Conservation (phyloP, 257 asterid species). For the Solanum microdontum region DNA sequence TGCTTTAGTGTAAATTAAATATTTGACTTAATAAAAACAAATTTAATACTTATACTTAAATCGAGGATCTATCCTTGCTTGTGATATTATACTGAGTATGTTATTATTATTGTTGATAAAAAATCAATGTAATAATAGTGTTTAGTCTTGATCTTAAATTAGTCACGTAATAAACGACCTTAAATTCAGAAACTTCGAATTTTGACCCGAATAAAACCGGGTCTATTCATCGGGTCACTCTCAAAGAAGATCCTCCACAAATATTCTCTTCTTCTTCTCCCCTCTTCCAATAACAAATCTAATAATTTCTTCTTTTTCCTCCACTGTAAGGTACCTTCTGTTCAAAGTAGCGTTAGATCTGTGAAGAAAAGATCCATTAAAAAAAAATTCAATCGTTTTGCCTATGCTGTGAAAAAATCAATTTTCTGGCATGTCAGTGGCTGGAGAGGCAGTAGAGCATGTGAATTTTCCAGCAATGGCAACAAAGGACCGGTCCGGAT, state of each 20-base stretch:
- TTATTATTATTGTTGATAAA: too few species aligned
- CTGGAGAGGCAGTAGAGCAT: conserved; percentile 24
- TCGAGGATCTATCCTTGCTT: rapidly evolving
- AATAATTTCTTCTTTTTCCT: neutral
- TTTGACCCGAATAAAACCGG: conserved; percentile 14
- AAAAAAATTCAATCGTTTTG: neutral
- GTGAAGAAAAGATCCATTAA: neutral
- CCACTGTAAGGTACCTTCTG: neutral
- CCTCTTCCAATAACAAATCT: neutral
- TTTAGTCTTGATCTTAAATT: neutral
- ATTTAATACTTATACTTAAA: too few species aligned
- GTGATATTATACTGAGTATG: too few species aligned
- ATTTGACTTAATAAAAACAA: neutral
- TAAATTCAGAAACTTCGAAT: neutral
- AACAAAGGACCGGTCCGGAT: conserved; percentile 41
- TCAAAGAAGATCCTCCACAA: conserved; percentile 16
- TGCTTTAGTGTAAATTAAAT: neutral
- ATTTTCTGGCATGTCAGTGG: conserved; percentile 31
- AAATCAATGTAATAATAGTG: neutral
- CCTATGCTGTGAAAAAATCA: neutral
- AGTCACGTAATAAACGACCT: neutral
- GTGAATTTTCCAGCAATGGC: conserved; percentile 41
- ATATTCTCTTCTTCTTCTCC: conserved; percentile 5
- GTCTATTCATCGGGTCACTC: conserved; percentile 15
- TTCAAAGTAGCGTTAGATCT: neutral